Conservation (phyloP, 106 monocot genomes). For the Allium sativum region DNA sequence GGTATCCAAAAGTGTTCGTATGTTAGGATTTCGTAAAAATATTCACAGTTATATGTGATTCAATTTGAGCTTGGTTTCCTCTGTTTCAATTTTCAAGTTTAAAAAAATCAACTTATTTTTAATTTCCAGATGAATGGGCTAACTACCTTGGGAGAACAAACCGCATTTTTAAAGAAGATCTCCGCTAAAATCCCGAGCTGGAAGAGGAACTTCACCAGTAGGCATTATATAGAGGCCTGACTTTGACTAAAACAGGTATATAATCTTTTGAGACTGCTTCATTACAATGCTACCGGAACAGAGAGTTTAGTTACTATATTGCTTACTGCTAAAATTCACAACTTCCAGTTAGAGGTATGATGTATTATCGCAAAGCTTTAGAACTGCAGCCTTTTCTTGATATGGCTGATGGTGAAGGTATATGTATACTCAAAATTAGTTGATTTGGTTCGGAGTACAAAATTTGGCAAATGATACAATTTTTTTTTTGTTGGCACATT, state of each 20-base stretch:
- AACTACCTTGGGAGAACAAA: conserved; percentile 46
- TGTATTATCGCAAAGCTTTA: conserved; percentile 71
- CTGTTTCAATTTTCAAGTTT: too few relatives aligned
- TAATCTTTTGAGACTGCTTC: not conserved
- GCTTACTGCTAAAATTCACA: not conserved
- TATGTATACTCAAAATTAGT: not conserved
- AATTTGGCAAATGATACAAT: too few relatives aligned
- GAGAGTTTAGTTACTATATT: not conserved
- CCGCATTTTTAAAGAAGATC: conserved; percentile 26
- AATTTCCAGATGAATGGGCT: conserved; percentile 54
- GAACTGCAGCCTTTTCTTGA: conserved; percentile 68
- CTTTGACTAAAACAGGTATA: conserved; percentile 41
- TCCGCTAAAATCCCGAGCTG: conserved; percentile 16
- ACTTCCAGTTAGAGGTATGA: conserved; percentile 67
- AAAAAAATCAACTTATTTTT: not conserved
- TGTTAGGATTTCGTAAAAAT: too few relatives aligned
- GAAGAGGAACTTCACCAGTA: conserved; percentile 44
- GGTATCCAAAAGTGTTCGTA: too few relatives aligned
- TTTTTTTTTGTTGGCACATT: not conserved
- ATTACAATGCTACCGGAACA: not conserved
- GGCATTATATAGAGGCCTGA: conserved; percentile 71
- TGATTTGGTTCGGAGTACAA: not conserved
- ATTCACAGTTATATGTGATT: too few relatives aligned
- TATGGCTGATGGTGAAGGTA: conserved; percentile 49
- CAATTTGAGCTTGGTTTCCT: too few relatives aligned